Evolutionary conservation across 768 basidiomycete genomes (phyloP).

Genomic region (Termitomyces titanicus): DNA sequence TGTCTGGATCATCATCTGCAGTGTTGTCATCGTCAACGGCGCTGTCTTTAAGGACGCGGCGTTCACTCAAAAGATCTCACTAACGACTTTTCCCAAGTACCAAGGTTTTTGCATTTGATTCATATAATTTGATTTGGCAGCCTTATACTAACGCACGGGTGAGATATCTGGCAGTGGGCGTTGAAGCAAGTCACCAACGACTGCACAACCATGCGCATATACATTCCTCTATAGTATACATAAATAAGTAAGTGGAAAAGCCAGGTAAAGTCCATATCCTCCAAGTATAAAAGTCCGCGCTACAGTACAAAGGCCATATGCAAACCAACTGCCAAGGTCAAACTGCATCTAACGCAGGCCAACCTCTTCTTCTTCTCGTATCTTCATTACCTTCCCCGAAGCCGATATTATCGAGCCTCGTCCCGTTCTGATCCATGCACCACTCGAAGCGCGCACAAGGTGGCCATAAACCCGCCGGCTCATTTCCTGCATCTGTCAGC

Average conservation of each 20-base stretch:
- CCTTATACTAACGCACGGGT: too few species aligned
- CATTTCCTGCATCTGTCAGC: constrained; percentile 62
- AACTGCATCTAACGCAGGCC: not conserved
- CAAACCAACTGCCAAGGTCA: not conserved
- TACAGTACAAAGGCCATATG: not conserved
- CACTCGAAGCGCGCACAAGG: constrained; percentile 55
- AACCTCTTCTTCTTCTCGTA: constrained; percentile 2
- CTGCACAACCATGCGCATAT: too few species aligned
- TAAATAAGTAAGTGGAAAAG: not conserved
- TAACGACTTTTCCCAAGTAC: too few species aligned
- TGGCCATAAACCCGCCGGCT: constrained; percentile 55
- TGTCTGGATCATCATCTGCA: too few species aligned
- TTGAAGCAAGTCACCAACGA: too few species aligned
- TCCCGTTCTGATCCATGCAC: constrained; percentile 63
- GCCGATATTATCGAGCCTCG: constrained; percentile 21
- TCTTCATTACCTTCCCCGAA: constrained; percentile 9
- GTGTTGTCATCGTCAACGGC: too few species aligned
- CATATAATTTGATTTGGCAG: too few species aligned
- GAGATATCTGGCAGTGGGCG: too few species aligned
- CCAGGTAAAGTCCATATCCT: not conserved
- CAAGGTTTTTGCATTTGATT: too few species aligned
- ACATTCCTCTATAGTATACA: not conserved
- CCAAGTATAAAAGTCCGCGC: not conserved
- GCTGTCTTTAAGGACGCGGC: too few species aligned
- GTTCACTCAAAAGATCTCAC: too few species aligned